Evolutionary conservation across 805 yeast genomes (phyloP).

Genomic region (Zygosaccharomyces bisporus): DNA sequence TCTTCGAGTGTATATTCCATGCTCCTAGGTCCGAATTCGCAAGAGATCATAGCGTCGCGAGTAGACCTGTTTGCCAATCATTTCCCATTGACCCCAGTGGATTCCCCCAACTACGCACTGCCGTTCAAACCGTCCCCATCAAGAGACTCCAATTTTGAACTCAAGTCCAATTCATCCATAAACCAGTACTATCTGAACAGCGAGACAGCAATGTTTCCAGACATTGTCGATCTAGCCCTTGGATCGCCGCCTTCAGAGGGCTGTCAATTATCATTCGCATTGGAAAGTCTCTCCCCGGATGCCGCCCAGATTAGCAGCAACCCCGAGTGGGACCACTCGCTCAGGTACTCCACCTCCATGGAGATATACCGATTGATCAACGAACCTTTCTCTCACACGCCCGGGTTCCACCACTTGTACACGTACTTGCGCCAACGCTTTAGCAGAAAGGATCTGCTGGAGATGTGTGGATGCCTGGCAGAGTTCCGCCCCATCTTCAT

Average conservation of each 20-base stretch:
- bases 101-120: constrained; percentile 16
- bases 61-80: constrained; percentile 30
- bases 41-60: constrained; percentile 25
- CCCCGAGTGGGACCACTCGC: constrained; percentile 33
- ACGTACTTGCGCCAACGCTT: constrained; percentile 71
- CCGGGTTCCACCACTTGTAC: constrained; percentile 81
- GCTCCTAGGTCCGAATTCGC: constrained; percentile 29
- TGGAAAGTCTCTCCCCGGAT: constrained; percentile 28
- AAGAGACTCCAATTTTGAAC: constrained; percentile 14
- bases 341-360: constrained; percentile 57
- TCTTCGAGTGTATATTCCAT: constrained; percentile 22
- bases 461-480: constrained; percentile 85
- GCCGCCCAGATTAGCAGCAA: constrained; percentile 20
- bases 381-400: constrained; percentile 82
- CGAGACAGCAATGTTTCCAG: constrained; percentile 51
- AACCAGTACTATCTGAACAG: constrained; percentile 68
- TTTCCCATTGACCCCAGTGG: constrained; percentile 33
- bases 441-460: constrained; percentile 62
- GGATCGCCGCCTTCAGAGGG: constrained; percentile 13
- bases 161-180: constrained; percentile 38
- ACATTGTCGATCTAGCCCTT: constrained; percentile 39
- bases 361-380: constrained; percentile 74
- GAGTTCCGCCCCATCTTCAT: constrained; percentile 88
- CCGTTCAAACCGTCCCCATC: constrained; percentile 25
- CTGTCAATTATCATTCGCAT: constrained; percentile 24